A percentile compares a stretch with the other conserved stretches of the same genome.
These are phyloP conservation scores for Mucor indicus DNA, from an alignment of 371 early-diverging fungal genomes.

Conservation along the genomic window DNA sequence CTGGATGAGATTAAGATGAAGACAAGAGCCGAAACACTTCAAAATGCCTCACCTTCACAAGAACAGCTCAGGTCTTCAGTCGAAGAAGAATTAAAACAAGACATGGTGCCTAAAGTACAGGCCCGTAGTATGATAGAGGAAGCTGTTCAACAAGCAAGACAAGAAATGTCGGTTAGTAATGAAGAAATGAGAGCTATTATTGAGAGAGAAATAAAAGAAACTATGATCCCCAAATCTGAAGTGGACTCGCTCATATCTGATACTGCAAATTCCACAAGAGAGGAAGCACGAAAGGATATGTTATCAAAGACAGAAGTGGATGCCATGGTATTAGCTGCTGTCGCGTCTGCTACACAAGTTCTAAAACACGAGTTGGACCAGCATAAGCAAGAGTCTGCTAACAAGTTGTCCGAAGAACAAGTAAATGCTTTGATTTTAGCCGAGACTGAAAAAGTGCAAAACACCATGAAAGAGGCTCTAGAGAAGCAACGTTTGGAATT, in stretches of 20 bases:
- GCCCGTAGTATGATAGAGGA: background rate
- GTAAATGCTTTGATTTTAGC: background rate
- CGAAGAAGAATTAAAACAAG: no score
- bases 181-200: no score
- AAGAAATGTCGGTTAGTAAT: no score
- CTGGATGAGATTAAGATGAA: no score
- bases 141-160: background rate
- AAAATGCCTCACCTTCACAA: no score
- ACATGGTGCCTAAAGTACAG: no score
- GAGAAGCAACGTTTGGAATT: constrained; percentile 3
- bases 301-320: constrained; percentile 1
- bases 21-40: no score
- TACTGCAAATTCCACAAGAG: background rate
- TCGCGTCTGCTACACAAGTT: no score
- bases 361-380: no score
- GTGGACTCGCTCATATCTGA: background rate
- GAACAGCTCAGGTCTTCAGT: no score
- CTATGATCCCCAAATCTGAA: constrained; percentile 1
- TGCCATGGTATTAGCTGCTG: background rate
- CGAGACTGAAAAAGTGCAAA: background rate
- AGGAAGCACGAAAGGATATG: background rate
- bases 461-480: background rate
- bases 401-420: no score
- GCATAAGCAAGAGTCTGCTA: no score
- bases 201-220: background rate